phyloP scores from a whole-genome alignment of 352 stramenopile species.

The Globisporangium paddicum region DNA sequence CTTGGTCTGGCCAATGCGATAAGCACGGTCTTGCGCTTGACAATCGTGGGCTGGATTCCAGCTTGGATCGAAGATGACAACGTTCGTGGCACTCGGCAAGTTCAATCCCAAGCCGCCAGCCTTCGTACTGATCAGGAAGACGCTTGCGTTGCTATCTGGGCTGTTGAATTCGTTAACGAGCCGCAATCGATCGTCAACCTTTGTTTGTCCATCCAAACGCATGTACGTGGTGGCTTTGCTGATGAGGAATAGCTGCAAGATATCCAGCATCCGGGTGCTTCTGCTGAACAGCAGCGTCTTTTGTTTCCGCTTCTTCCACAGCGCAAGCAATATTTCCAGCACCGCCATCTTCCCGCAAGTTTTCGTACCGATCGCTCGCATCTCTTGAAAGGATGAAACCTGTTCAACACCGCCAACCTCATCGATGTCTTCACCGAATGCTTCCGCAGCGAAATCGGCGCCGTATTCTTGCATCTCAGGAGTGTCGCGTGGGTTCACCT shows the following conservation, averaged over 20 bases:
- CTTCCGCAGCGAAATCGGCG: slow-evolving; percentile 44
- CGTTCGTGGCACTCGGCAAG: slow-evolving; percentile 74
- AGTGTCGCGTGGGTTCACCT: slow-evolving; percentile 57
- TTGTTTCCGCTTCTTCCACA: slow-evolving; percentile 61
- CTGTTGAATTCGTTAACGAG: slow-evolving; percentile 78
- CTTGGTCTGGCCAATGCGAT: slow-evolving; percentile 83
- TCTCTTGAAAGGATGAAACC: slow-evolving; percentile 50
- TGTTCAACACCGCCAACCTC: slow-evolving; percentile 53
- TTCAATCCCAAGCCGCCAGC: slow-evolving; percentile 77
- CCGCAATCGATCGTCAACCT: slow-evolving; percentile 64
- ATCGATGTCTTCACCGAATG: slow-evolving; percentile 54
- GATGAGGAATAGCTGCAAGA: slow-evolving; percentile 74
- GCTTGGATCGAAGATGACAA: slow-evolving; percentile 85
- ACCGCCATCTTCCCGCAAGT: slow-evolving; percentile 85
- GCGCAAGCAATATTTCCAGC: slow-evolving; percentile 55
- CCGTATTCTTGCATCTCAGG: slow-evolving; percentile 49
- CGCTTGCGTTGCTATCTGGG: slow-evolving; percentile 39
- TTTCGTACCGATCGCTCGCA: slow-evolving; percentile 49
- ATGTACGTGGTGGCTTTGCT: slow-evolving; percentile 55
- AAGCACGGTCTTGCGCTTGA: slow-evolving; percentile 80
- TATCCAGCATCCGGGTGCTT: slow-evolving; percentile 78
- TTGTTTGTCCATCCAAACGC: slow-evolving; percentile 67
- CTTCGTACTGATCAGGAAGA: slow-evolving; percentile 79
- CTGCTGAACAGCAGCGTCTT: slow-evolving; percentile 75
- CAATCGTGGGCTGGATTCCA: slow-evolving; percentile 87